Evolutionary conservation across 2,329 filamentous ascomycete genomes (phyloP), one percentile per base, ranked within the genome.

Genomic region (Fusarium sp.): DNA sequence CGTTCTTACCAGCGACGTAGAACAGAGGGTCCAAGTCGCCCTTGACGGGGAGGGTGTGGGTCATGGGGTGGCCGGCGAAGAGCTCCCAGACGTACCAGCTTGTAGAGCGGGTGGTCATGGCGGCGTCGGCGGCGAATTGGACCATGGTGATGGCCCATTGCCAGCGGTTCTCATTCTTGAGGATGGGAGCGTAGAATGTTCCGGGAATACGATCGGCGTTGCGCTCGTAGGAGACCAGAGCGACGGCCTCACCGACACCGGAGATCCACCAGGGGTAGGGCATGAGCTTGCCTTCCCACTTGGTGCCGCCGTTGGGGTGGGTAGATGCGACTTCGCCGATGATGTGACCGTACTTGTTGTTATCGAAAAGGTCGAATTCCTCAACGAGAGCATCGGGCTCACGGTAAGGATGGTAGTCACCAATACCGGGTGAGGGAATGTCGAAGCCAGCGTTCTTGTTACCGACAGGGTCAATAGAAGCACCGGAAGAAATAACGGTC

Each of bases 171-270:
- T 86, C 79, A 74, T 83, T 85, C 60, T 83, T 80, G n/a, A 86
- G 76, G 5, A 84, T 81, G 2, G 84, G 84, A 0, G 84, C 83
- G 79, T 87, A 88, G 55, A 84, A 81, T 1, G 85, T 83, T 9
- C 86, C 87, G 4, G 84, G 83, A 46, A 90, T 83, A 22, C 85
- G 83, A 71, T 90, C 87, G 6, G 84, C 83, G 78, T 92, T 92
- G 59, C 90, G 84, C 82, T 92, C 90, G 30, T 88, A 87, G 20
- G 89, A 87, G 66, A 92, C 83, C 18, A 91, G 81, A 59, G 86
- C 89, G n/a, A 92, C 83, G 25, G 88, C 89, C 76, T 92, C 90
- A 16, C 85, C 86, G 5, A 92, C 87, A 11, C 88, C 89, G 52
- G 60, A 63, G 32, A 87, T 86, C 88, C 86, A 87, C 81, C 84